A percentile compares a stretch with the other conserved stretches of the same genome.
These are phyloP conservation scores for Backusella liffmaniae DNA, from an alignment of 192 early-diverging fungal species.

Conservation along the genomic window DNA sequence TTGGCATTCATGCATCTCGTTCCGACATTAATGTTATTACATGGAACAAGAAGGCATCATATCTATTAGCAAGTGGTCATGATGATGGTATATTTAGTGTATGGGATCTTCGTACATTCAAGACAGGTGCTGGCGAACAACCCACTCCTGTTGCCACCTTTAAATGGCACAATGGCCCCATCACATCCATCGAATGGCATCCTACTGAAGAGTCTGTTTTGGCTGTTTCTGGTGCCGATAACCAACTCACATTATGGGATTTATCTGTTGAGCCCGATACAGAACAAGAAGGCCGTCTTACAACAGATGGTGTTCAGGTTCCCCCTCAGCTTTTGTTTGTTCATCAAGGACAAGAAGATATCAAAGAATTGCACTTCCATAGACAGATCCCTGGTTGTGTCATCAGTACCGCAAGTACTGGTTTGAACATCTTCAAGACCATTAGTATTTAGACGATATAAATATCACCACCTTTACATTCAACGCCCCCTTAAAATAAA, in stretches of 20 bases:
- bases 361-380: constrained; percentile 99
- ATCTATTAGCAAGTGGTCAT: constrained; percentile 88
- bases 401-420: constrained; percentile 78
- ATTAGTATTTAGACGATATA: constrained; percentile 57
- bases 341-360: constrained; percentile 88
- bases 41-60: constrained; percentile 87
- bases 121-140: constrained; percentile 23
- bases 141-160: constrained; percentile 86
- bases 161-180: constrained; percentile 88
- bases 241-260: constrained; percentile 98
- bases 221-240: constrained; percentile 89
- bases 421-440: constrained; percentile 99
- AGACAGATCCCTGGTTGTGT: constrained; percentile 90
- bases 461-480: not conserved
- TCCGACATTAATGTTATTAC: constrained; percentile 95
- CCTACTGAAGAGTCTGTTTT: constrained; percentile 90
- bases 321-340: constrained; percentile 95
- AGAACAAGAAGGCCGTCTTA: constrained; percentile 68
- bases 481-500: not conserved
- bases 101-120: constrained; percentile 87
- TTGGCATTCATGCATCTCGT: constrained; percentile 79
- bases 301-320: constrained; percentile 72
- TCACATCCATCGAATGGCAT: constrained; percentile 98
- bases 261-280: constrained; percentile 94
- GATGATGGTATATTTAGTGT: constrained; percentile 94